Percentiles rank a stretch among this genome's conserved stretches.
Conservation (phyloP, 257 asterid genomes). For the Capsicum baccatum region DNA sequence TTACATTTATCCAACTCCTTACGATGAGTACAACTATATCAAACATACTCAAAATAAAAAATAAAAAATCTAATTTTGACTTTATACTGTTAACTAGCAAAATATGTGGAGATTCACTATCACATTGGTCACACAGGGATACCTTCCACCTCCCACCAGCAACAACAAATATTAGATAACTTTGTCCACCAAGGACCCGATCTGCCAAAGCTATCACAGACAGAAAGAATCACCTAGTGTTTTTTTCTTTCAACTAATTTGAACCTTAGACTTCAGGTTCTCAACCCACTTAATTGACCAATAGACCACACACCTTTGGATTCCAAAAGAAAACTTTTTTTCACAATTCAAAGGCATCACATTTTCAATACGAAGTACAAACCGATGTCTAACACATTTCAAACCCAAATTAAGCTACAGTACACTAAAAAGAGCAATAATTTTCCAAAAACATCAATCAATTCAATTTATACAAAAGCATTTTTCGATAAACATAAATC, state of each 20-base stretch:
- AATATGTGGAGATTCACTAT: background rate
- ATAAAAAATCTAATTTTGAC: background rate
- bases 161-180: too few species aligned
- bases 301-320: too few species aligned
- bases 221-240: too few species aligned
- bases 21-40: background rate
- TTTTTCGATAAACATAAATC: background rate
- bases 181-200: too few species aligned
- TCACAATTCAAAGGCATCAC: background rate
- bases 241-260: too few species aligned
- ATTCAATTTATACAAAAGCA: conserved; percentile 4
- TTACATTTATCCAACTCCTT: conserved; percentile 3
- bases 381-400: background rate
- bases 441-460: background rate
- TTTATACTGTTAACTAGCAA: background rate
- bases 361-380: background rate
- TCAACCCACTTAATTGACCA: too few species aligned
- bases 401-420: conserved; percentile 5
- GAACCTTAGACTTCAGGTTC: too few species aligned
- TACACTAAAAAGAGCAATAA: background rate
- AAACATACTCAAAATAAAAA: background rate
- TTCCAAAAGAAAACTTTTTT: background rate
- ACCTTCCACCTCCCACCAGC: background rate
- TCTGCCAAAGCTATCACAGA: too few species aligned
- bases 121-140: background rate